Evolutionary conservation across 2,329 filamentous ascomycete genomes (phyloP).

Genomic region (Tolypocladium nubicola): DNA sequence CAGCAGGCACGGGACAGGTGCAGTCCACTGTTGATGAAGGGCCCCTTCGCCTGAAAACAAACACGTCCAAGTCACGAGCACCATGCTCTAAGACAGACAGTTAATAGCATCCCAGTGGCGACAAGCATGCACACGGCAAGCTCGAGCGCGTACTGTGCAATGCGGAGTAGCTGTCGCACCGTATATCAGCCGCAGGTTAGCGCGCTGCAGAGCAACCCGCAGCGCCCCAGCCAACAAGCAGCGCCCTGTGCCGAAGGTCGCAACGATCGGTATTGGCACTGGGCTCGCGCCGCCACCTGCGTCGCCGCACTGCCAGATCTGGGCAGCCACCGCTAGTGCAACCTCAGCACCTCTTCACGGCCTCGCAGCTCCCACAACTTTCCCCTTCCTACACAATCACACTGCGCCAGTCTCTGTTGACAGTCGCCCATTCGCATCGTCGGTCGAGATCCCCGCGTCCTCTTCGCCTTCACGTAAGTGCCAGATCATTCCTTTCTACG

Average conservation of each 20-base stretch:
- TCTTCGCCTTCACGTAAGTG: not conserved
- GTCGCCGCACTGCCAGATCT: not conserved
- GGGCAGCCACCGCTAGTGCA: not conserved
- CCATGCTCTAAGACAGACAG: not conserved
- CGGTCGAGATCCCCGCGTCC: not conserved
- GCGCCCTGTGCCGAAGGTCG: not conserved
- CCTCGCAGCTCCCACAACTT: not conserved
- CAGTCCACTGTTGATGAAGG: too few relatives aligned
- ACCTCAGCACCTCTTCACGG: not conserved
- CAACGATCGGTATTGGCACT: not conserved
- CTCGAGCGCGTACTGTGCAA: not conserved
- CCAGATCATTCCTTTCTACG: not conserved
- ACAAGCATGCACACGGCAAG: not conserved
- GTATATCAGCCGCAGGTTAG: not conserved
- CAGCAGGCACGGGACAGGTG: too few relatives aligned
- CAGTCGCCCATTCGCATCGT: not conserved
- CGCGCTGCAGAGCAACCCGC: not conserved
- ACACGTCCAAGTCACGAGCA: not conserved
- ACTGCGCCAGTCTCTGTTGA: not conserved
- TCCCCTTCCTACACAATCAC: not conserved
- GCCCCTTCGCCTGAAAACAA: not conserved
- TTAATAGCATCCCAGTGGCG: not conserved
- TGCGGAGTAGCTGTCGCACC: not conserved
- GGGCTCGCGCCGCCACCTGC: not conserved
- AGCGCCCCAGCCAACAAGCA: not conserved